These are phyloP conservation scores for Pestalotiopsis sp. DNA, from an alignment of 2,329 filamentous ascomycete genomes.

Conservation along the genomic window DNA sequence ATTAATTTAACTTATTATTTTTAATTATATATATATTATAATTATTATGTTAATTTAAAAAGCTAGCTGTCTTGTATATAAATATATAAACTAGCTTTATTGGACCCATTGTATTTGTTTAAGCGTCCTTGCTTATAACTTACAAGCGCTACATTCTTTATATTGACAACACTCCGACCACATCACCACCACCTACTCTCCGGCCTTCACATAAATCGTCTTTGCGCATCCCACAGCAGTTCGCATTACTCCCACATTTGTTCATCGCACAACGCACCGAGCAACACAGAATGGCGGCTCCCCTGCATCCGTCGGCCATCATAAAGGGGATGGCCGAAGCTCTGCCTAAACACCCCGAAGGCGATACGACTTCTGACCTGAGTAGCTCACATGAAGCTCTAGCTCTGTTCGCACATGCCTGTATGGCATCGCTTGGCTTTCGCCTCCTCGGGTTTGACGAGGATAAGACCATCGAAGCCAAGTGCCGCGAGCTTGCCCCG, in stretches of 20 bases:
- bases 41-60: too few relatives aligned
- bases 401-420: constrained; percentile 81
- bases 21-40: too few relatives aligned
- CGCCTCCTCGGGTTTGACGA: constrained; percentile 82
- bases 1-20: too few relatives aligned
- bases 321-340: constrained; percentile 61
- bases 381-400: constrained; percentile 79
- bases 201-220: too few relatives aligned
- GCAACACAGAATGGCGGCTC: constrained; percentile 29
- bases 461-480: constrained; percentile 68
- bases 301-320: constrained; percentile 46
- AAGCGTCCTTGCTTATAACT: too few relatives aligned
- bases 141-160: too few relatives aligned
- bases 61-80: too few relatives aligned
- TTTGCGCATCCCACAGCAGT: background rate
- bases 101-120: too few relatives aligned
- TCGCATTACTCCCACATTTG: background rate
- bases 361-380: constrained; percentile 61
- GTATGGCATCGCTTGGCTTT: constrained; percentile 80
- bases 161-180: too few relatives aligned
- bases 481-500: constrained; percentile 58
- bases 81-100: too few relatives aligned
- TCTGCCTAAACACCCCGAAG: constrained; percentile 53
- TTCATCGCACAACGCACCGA: background rate
- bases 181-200: too few relatives aligned